Base-by-base conservation (phyloP, 2,329 filamentous ascomycete species). In the Trichoderma brevicompactum region DNA sequence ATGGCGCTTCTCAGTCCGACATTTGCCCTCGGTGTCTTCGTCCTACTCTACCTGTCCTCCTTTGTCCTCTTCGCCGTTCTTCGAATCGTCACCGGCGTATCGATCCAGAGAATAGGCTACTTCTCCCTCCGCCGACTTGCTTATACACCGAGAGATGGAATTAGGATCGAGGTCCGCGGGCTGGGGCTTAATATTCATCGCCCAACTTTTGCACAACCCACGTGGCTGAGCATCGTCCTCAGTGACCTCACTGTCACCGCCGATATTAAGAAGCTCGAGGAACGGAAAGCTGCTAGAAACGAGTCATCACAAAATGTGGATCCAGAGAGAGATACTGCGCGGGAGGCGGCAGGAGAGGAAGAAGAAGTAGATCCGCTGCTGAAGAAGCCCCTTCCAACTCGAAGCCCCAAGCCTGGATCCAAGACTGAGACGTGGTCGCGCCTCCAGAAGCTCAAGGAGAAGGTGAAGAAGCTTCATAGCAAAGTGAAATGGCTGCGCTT, bases 121-220 rank as follows among this genome's bases (percentile, higher is more conserved):
- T 89, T 96, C 70, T 97, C 95, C 41, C 83, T 99, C 70, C 90
- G 94, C 69, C 90, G 94, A 71, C 90, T 99, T 68, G 90, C 93
- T 65, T 98, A 96, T 77, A 92, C 92, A 13, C 92, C 92, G 34
- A 89, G 86, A 77, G 92, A 97, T 85, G 95, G 95, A 71, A 82
- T 97, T 73, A 90, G 90, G 72, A 87, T 99, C 77, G 92, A 97
- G 77, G 89, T 99, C 65, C 89, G 95, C 58, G 92, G 94, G 58
- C 83, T 99, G 60, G 93, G 95, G 50, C 83, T 99, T 72, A 90
- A 92, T 65, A 79, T 98, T 68, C 95, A 99, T 79, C 89, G 94
- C 5, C 95, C 95, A 12, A 98, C 95, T 6, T 98, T 99, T 78
- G 92, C 94, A 53, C 93, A 98, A 76, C 95, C 95, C 50, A 98